Percentiles rank a stretch among this genome's conserved stretches.
Evolutionary conservation across 345 rosid genomes (phyloP).

Genomic region (Sisymbrium irio): DNA sequence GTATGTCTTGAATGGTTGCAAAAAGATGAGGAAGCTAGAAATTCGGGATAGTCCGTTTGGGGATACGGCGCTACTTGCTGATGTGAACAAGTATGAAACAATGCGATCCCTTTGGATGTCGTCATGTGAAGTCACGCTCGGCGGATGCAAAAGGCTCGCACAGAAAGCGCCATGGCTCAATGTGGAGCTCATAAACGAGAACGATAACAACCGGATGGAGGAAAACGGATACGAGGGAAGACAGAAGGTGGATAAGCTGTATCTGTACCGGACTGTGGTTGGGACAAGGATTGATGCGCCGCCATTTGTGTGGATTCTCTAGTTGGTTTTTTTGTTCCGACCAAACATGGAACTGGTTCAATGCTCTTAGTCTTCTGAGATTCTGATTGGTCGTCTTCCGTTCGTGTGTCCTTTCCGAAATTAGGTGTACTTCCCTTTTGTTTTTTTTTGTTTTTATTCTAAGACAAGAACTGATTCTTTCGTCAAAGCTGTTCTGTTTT

Average conservation of each 20-base stretch:
- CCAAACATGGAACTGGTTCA: slow-evolving; percentile 17
- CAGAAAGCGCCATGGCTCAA: slow-evolving; percentile 69
- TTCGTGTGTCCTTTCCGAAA: slow-evolving; percentile 12
- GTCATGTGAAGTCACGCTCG: slow-evolving; percentile 87
- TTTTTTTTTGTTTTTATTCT: not conserved
- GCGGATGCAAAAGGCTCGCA: slow-evolving; percentile 78
- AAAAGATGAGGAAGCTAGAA: slow-evolving; percentile 85
- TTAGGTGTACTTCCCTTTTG: slow-evolving; percentile 17
- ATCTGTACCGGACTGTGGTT: slow-evolving; percentile 69
- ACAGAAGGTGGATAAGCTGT: slow-evolving; percentile 68
- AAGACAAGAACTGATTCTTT: slow-evolving; percentile 24
- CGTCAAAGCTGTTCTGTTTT: slow-evolving; percentile 20
- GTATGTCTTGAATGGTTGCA: slow-evolving; percentile 85
- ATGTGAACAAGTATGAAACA: slow-evolving; percentile 88
- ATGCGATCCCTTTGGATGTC: slow-evolving; percentile 99
- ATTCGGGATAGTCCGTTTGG: slow-evolving; percentile 90
- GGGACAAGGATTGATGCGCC: slow-evolving; percentile 86
- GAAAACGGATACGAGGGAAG: slow-evolving; percentile 35
- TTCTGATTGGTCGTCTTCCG: slow-evolving; percentile 4
- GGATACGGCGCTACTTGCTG: slow-evolving; percentile 70
- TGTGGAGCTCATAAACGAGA: slow-evolving; percentile 70
- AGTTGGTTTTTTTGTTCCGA: slow-evolving; percentile 29
- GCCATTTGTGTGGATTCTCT: slow-evolving; percentile 63
- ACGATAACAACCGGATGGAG: slow-evolving; percentile 23
- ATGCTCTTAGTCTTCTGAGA: not conserved